phyloP scores from a whole-genome alignment of 768 basidiomycete species.

The Lactarius quietus region DNA sequence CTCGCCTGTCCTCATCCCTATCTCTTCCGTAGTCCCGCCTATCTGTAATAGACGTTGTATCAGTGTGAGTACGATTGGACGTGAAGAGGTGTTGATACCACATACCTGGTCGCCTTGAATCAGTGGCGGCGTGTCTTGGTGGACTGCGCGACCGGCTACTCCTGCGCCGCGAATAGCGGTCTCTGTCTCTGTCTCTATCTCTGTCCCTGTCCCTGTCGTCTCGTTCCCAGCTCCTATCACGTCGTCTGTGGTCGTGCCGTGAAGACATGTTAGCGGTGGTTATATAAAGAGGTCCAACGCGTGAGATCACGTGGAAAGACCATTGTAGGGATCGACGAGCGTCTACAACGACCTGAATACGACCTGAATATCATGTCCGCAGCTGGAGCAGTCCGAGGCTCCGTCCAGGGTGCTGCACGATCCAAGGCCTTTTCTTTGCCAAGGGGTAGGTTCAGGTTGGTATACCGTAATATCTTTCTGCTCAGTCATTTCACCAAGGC shows the following conservation, averaged over 20 bases:
- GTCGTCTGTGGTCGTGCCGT: conserved; percentile 32
- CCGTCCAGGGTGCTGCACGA: not conserved
- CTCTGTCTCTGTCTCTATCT: conserved; percentile 26
- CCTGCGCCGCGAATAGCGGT: conserved; percentile 24
- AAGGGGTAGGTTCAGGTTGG: not conserved
- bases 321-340: not conserved
- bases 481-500: conserved; percentile 4
- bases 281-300: not conserved
- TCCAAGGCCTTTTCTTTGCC: not conserved
- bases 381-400: not conserved
- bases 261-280: conserved; percentile 32
- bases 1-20: conserved; percentile 24
- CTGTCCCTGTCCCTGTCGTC: conserved; percentile 28
- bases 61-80: not conserved
- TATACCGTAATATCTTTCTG: not conserved
- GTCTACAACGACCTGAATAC: no score
- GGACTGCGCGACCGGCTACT: conserved; percentile 30
- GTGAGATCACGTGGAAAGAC: conserved; percentile 16
- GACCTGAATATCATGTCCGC: conserved; percentile 14
- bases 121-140: conserved; percentile 18
- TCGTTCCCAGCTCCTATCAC: conserved; percentile 33
- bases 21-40: conserved; percentile 23
- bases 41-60: conserved; percentile 6
- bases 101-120: conserved; percentile 24
- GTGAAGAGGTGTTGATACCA: not conserved